Conservation (phyloP, 441 rosid genomes). For the Croton setiger region DNA sequence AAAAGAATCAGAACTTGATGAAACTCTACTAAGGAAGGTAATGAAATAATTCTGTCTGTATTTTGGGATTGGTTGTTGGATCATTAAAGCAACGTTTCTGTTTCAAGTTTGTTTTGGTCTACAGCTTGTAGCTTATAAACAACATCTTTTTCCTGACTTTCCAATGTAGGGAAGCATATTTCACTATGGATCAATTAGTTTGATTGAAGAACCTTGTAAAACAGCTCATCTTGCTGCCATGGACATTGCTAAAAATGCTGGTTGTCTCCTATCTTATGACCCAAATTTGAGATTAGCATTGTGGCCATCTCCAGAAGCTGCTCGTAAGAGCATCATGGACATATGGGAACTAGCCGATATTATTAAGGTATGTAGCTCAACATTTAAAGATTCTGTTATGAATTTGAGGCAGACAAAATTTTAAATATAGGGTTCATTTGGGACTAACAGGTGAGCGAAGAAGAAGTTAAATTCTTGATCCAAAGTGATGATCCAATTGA, state of each 20-base stretch:
- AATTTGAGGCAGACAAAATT: not conserved
- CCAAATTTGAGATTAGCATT: constrained; percentile 73
- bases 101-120: not conserved
- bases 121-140: not conserved
- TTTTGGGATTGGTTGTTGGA: not conserved
- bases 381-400: not conserved
- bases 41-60: not conserved
- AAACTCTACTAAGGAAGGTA: constrained; percentile 32
- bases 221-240: constrained; percentile 83
- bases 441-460: constrained; percentile 58
- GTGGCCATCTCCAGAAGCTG: constrained; percentile 81
- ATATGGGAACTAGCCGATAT: constrained; percentile 81
- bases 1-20: constrained; percentile 43
- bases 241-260: constrained; percentile 60
- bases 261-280: constrained; percentile 75
- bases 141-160: not conserved
- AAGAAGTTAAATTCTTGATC: constrained; percentile 63
- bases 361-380: constrained; percentile 50
- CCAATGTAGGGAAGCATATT: constrained; percentile 63
- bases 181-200: constrained; percentile 82
- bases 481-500: constrained; percentile 35
- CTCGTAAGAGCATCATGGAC: constrained; percentile 62
- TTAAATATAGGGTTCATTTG: not conserved
- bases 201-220: constrained; percentile 75
- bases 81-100: not conserved